Evolutionary conservation across 2,329 filamentous ascomycete species (phyloP).

Genomic region (Colletotrichum sp.): DNA sequence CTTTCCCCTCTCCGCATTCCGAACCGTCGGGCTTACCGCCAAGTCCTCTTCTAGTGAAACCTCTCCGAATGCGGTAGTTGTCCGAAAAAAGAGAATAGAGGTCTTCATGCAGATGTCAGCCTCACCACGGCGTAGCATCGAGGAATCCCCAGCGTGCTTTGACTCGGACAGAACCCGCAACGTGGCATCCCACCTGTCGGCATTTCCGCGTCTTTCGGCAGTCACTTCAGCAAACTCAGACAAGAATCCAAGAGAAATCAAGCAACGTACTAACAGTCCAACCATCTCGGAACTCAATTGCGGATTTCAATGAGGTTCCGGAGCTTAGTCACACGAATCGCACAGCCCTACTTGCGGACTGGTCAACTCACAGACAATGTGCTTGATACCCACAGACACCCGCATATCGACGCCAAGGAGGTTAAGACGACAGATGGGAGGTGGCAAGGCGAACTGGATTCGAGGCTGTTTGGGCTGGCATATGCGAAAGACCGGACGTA

Average conservation of each 20-base stretch:
- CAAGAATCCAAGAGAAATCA: neutral
- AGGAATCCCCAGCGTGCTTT: neutral
- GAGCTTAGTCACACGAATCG: neutral
- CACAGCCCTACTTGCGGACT: neutral
- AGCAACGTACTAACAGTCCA: neutral
- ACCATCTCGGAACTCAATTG: neutral
- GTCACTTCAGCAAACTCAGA: neutral
- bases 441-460: neutral
- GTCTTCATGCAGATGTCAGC: neutral
- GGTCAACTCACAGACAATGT: neutral
- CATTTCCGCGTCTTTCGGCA: neutral
- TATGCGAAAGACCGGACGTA: neutral
- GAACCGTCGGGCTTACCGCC: neutral
- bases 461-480: neutral
- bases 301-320: neutral
- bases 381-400: neutral
- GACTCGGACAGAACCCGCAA: neutral
- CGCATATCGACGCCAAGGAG: constrained; percentile 1
- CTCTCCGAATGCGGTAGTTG: neutral
- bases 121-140: neutral
- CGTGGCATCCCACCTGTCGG: neutral
- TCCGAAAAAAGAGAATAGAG: neutral
- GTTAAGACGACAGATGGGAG: neutral
- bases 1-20: neutral
- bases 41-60: neutral